These are phyloP conservation scores for Sclerospora graminicola DNA, from an alignment of 352 stramenopile species.

Conservation along the genomic window DNA sequence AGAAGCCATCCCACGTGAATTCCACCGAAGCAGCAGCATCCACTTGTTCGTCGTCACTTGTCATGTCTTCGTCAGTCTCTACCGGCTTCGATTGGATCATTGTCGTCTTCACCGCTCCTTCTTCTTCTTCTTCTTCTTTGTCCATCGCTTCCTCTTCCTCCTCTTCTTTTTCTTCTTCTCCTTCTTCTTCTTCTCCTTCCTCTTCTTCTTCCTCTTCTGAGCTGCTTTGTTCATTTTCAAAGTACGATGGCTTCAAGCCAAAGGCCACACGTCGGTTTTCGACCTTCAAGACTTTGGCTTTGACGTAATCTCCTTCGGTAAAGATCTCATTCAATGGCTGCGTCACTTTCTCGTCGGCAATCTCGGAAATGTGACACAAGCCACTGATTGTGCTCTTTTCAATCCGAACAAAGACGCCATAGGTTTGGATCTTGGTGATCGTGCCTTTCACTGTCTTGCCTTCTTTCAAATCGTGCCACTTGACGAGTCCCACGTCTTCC, in stretches of 20 bases:
- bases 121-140: conserved; percentile 39
- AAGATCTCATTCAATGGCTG: conserved; percentile 90
- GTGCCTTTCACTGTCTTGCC: conserved; percentile 91
- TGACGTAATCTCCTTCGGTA: conserved; percentile 92
- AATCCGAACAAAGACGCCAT: conserved; percentile 94
- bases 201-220: conserved; percentile 76
- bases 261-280: conserved; percentile 89
- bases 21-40: conserved; percentile 33
- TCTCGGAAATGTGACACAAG: conserved; percentile 93
- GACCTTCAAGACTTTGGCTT: conserved; percentile 94
- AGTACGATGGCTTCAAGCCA: conserved; percentile 95
- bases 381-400: conserved; percentile 93
- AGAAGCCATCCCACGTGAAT: conserved; percentile 84
- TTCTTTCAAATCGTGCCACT: conserved; percentile 85
- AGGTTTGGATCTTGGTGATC: conserved; percentile 91
- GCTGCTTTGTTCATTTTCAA: conserved; percentile 88
- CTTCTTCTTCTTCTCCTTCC: conserved; percentile 47
- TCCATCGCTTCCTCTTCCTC: conserved; percentile 26
- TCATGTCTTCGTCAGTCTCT: conserved; percentile 36
- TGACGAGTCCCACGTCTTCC: conserved; percentile 75
- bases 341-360: conserved; percentile 91
- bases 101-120: conserved; percentile 22
- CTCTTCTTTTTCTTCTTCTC: conserved; percentile 35
- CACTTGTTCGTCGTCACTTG: conserved; percentile 50
- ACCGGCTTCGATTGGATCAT: conserved; percentile 28